A percentile compares a stretch with the other conserved stretches of the same genome.
Conservation (phyloP, 495 filamentous ascomycete species). For the Aspergillus haitiensis region DNA sequence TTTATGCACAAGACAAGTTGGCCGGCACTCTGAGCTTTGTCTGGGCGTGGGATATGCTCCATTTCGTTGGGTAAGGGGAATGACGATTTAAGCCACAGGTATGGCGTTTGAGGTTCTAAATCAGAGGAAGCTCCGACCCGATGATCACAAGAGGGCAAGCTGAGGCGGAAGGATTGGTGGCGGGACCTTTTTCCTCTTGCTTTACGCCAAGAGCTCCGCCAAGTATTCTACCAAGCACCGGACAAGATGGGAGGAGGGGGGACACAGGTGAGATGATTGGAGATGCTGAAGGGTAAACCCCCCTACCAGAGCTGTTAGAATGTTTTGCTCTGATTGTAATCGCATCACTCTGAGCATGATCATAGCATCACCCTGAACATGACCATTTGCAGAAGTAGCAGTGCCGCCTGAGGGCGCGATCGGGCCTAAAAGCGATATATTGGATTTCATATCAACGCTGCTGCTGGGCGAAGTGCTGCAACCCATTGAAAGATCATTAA, state of each 20-base stretch:
- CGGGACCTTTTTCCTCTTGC: neutral
- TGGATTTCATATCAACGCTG: neutral
- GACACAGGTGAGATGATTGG: neutral
- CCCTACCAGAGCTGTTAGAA: neutral
- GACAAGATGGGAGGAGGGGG: neutral
- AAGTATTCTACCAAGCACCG: neutral
- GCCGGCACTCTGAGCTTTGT: too few relatives aligned
- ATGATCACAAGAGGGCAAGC: neutral
- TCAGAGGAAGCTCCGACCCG: neutral
- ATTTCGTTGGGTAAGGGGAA: neutral
- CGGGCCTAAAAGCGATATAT: neutral
- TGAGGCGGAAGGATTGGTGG: slow-evolving; percentile 5
- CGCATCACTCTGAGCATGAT: neutral
- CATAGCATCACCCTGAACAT: neutral
- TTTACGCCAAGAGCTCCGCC: neutral
- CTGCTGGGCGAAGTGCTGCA: neutral
- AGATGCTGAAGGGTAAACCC: neutral
- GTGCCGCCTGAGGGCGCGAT: neutral
- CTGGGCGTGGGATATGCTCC: neutral
- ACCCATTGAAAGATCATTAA: neutral
- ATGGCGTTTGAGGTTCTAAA: slow-evolving; percentile 12
- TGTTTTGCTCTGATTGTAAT: neutral
- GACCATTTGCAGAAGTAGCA: neutral
- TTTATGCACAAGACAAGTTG: too few relatives aligned
- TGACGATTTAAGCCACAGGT: slow-evolving; percentile 14